A percentile compares a stretch with the other conserved stretches of the same genome.
Conservation (phyloP, 345 rosid species). For the Hibiscus trionum region DNA sequence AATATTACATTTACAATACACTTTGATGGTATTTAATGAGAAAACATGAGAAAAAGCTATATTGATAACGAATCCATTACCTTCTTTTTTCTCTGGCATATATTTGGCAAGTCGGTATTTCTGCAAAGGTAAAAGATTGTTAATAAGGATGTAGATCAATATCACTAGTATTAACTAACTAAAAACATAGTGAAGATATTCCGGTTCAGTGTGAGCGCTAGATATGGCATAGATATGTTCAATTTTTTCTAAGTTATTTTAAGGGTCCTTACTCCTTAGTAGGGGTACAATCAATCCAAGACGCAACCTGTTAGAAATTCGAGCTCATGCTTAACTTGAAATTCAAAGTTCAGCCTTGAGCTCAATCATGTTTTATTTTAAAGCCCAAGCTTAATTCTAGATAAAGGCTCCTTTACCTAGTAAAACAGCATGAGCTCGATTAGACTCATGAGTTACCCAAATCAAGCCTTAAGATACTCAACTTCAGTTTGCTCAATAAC, state of each 20-base stretch:
- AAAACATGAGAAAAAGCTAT: background rate
- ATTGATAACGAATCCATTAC: constrained; percentile 26
- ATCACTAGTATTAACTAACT: background rate
- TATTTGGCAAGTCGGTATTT: constrained; percentile 89
- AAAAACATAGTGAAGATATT: background rate
- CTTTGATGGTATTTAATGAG: background rate
- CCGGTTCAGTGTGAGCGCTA: background rate
- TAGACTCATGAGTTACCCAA: background rate
- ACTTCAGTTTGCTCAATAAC: background rate
- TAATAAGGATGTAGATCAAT: background rate
- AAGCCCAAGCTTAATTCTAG: too few relatives aligned
- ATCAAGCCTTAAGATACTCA: background rate
- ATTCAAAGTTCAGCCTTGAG: background rate
- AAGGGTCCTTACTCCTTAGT: background rate
- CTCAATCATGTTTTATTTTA: too few relatives aligned
- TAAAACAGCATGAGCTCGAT: background rate
- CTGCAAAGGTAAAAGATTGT: constrained; percentile 43
- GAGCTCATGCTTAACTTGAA: background rate
- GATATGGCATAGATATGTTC: background rate
- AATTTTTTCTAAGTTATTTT: background rate
- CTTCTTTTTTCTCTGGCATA: constrained; percentile 85
- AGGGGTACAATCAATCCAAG: background rate
- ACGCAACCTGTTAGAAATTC: background rate
- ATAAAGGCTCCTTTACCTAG: background rate
- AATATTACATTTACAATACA: background rate